A percentile compares a stretch with the other conserved stretches of the same genome.
These are phyloP conservation scores for Phytopythium sindhum DNA, from an alignment of 352 stramenopile genomes.

Conservation along the genomic window DNA sequence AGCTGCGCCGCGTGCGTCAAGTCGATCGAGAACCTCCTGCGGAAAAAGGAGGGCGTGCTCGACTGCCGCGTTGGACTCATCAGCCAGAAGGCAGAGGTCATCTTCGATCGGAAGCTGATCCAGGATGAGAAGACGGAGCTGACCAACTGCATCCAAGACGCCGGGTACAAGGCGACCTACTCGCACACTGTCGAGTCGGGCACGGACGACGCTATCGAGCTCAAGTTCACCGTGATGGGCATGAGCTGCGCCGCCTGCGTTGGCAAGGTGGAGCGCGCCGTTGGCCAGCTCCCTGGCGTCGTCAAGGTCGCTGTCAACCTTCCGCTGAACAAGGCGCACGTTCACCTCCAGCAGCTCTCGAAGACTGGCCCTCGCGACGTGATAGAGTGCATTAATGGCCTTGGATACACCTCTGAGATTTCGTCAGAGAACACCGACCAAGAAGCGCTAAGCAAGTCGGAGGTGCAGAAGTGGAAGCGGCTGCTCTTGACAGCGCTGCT, in stretches of 20 bases:
- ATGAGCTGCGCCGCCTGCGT: slow-evolving; percentile 67
- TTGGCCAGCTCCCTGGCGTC: slow-evolving; percentile 68
- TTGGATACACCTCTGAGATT: slow-evolving; percentile 66
- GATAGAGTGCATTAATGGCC: slow-evolving; percentile 58
- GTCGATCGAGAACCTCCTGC: slow-evolving; percentile 78
- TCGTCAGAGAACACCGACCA: slow-evolving; percentile 51
- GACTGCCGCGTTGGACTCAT: slow-evolving; percentile 82
- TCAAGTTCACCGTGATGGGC: slow-evolving; percentile 73
- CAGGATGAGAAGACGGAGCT: slow-evolving; percentile 42
- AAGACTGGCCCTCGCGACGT: slow-evolving; percentile 69
- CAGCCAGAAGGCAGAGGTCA: slow-evolving; percentile 81
- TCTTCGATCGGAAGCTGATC: slow-evolving; percentile 78
- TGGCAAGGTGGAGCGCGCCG: slow-evolving; percentile 58
- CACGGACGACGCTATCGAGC: slow-evolving; percentile 73
- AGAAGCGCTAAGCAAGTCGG: slow-evolving; percentile 58
- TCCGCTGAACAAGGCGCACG: slow-evolving; percentile 61
- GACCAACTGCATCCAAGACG: slow-evolving; percentile 62
- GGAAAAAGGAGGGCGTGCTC: slow-evolving; percentile 55
- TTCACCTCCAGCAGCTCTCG: slow-evolving; percentile 79
- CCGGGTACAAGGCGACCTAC: slow-evolving; percentile 76
- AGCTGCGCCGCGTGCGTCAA: slow-evolving; percentile 87
- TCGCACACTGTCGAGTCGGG: slow-evolving; percentile 73
- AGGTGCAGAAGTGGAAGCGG: slow-evolving; percentile 74
- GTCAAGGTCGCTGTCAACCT: slow-evolving; percentile 66
- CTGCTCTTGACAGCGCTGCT: slow-evolving; percentile 72